Conservation (phyloP, 148 eudicot species). For the Rhododendron henanense region DNA sequence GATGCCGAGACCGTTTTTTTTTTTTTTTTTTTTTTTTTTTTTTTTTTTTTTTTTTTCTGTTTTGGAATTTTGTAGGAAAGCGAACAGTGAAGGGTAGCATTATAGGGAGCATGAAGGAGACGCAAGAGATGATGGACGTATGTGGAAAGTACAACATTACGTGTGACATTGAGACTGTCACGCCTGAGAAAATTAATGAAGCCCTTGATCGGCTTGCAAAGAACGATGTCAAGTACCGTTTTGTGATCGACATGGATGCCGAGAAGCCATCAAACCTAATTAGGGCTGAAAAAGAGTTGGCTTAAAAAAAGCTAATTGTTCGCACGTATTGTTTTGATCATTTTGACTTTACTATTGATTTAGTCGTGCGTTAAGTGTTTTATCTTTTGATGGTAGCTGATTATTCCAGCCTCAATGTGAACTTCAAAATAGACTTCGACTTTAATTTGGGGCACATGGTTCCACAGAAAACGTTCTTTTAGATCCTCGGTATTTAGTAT, state of each 20-base stretch:
- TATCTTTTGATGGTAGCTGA: neutral
- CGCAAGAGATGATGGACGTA: constrained; percentile 81
- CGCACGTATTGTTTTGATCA: neutral
- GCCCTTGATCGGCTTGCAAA: constrained; percentile 58
- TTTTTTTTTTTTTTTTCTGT: neutral
- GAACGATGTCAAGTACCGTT: constrained; percentile 80
- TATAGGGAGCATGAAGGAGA: constrained; percentile 74
- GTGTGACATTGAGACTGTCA: constrained; percentile 60
- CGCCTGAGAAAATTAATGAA: constrained; percentile 48
- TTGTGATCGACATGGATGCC: constrained; percentile 59
- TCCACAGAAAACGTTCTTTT: no score
- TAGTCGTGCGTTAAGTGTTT: neutral
- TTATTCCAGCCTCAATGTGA: neutral
- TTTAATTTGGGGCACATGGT: no score
- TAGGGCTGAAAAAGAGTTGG: neutral
- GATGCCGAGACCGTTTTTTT: neutral
- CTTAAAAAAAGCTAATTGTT: neutral
- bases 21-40: neutral
- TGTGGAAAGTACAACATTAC: constrained; percentile 69
- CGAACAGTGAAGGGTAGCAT: constrained; percentile 78
- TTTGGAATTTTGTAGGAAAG: constrained; percentile 41
- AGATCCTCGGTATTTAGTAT: no score
- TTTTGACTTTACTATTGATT: neutral
- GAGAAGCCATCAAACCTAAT: constrained; percentile 25
- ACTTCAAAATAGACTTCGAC: no score